A percentile compares a stretch with the other conserved stretches of the same genome.
Evolutionary conservation across 2,329 filamentous ascomycete genomes (phyloP).

Genomic region (Aspergillus nomiae): DNA sequence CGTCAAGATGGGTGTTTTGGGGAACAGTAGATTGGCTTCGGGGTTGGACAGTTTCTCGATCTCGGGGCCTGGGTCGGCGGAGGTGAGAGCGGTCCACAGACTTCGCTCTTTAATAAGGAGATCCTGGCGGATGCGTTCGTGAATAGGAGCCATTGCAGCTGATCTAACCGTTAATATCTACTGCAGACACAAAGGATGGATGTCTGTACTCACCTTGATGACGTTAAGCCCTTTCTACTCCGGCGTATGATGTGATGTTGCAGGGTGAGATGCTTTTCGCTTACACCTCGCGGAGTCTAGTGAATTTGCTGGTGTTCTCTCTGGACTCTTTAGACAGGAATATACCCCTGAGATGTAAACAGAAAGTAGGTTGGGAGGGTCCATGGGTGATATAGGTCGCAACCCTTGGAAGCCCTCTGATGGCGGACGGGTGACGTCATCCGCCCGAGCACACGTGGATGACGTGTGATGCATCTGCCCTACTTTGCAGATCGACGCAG

Average conservation of each 20-base stretch:
- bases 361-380: not conserved
- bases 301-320: not conserved
- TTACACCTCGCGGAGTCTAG: not conserved
- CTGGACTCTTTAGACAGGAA: not conserved
- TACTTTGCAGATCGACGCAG: not conserved
- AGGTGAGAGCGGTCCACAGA: constrained; percentile 41
- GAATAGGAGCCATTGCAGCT: constrained; percentile 35
- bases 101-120: constrained; percentile 37
- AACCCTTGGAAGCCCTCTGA: not conserved
- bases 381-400: not conserved
- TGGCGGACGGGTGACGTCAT: constrained; percentile 10
- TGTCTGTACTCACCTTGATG: not conserved
- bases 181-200: not conserved
- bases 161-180: not conserved
- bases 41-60: constrained; percentile 35
- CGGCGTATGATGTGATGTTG: not conserved
- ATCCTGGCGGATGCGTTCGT: constrained; percentile 41
- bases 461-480: constrained; percentile 5
- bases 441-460: constrained; percentile 7
- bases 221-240: not conserved
- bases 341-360: not conserved
- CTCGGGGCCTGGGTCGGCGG: constrained; percentile 37
- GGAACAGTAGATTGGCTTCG: constrained; percentile 37
- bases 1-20: constrained; percentile 33
- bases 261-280: not conserved